Evolutionary conservation across 495 filamentous ascomycete species (phyloP).

Genomic region (Xylaria castorea): DNA sequence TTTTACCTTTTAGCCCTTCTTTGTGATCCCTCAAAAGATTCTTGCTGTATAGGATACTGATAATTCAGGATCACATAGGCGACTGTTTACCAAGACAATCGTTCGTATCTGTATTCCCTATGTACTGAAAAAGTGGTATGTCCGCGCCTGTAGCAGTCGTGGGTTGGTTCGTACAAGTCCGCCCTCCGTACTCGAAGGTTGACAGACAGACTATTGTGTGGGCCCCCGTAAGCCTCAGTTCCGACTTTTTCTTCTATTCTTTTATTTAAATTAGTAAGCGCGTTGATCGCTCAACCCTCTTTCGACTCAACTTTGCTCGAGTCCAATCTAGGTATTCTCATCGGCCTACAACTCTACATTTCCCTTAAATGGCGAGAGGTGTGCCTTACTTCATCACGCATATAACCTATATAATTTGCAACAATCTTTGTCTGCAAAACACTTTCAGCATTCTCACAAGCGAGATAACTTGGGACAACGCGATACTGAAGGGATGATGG

Average conservation of each 20-base stretch:
- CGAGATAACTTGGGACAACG: background rate
- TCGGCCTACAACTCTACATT: background rate
- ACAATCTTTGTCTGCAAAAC: background rate
- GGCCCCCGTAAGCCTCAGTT: background rate
- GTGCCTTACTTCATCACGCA: background rate
- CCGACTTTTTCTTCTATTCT: fast-evolving
- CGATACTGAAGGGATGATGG: background rate
- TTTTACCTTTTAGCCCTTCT: background rate
- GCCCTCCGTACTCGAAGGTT: background rate
- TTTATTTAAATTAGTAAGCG: background rate
- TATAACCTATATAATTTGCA: background rate
- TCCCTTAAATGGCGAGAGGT: background rate
- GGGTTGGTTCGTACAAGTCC: background rate
- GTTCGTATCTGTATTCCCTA: background rate
- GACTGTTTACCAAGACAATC: background rate
- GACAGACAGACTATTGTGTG: background rate
- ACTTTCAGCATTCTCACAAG: background rate
- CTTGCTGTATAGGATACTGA: background rate
- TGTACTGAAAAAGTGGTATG: background rate
- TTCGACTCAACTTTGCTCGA: background rate
- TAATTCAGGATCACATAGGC: background rate
- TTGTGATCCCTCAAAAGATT: background rate
- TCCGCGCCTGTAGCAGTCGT: background rate
- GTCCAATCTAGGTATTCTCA: background rate
- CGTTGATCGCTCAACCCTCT: background rate